A percentile compares a stretch with the other conserved stretches of the same genome.
Evolutionary conservation across 345 rosid species (phyloP).

Genomic region (Syzygium jambos): DNA sequence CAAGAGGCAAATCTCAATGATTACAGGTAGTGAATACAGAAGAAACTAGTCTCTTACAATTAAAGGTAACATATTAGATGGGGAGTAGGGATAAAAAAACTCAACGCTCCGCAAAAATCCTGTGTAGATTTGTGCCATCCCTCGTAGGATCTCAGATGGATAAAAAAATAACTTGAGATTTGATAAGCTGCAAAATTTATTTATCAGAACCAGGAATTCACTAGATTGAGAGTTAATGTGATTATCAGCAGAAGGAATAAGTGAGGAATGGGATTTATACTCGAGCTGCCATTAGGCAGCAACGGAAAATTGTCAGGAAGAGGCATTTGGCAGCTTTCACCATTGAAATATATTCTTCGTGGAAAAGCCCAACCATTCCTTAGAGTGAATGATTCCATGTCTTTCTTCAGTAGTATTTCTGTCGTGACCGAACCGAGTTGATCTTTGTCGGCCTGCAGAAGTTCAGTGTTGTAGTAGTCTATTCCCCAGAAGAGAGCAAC

Average conservation of each 20-base stretch:
- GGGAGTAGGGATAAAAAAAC: not conserved
- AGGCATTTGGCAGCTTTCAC: constrained; percentile 48
- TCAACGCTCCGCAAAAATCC: not conserved
- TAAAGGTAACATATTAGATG: not conserved
- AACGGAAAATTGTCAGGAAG: constrained; percentile 39
- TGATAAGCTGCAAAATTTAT: not conserved
- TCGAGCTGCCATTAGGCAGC: constrained; percentile 30
- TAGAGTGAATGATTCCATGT: constrained; percentile 26
- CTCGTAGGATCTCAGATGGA: not conserved
- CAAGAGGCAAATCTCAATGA: not conserved
- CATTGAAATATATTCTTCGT: constrained; percentile 39
- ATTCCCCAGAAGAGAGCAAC: constrained; percentile 54
- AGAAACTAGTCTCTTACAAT: not conserved
- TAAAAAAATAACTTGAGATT: not conserved
- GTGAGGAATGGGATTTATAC: not conserved
- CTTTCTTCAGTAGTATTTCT: constrained; percentile 36
- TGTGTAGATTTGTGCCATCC: not conserved
- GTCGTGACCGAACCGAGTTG: constrained; percentile 31
- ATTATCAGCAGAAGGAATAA: constrained; percentile 9
- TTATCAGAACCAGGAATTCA: not conserved
- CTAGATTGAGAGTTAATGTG: not conserved
- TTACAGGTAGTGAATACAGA: not conserved
- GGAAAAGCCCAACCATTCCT: constrained; percentile 61
- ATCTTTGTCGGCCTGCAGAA: constrained; percentile 12
- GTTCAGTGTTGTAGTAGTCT: constrained; percentile 24